Evolutionary conservation across 305 asterid species (phyloP), one percentile per base, ranked within the genome.

Genomic region (Fraxinus paxiana): DNA sequence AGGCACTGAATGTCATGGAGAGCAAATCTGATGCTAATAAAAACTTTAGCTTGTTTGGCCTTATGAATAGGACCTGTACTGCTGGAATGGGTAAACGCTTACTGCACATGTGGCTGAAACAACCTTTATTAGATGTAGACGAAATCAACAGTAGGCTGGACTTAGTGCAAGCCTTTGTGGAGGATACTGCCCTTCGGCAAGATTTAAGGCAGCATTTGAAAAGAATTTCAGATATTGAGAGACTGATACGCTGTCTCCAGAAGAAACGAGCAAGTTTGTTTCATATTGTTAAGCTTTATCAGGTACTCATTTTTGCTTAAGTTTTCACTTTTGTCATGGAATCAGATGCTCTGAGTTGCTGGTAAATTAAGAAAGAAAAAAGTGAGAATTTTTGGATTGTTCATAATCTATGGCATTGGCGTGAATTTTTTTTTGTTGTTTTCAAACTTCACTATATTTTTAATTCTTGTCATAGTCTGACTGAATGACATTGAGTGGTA

Each of bases 11-110:
- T 87, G 97, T 96, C 84, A 89, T 96, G 97, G 99, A 96, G 90
- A 96, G 97, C 90, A 96, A 94, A 89, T 85, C 97, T 13, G 99
- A 96, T 88, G 97, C 99, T 67, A 96, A 96, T 87, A 96, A 91
- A 87, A 96, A 88, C 83, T 96, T 96, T 82, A 96, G 99, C 89
- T 85, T 96, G 88, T 96, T 92, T 86, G 98, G 99, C 85, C 96
- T 96, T 75, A 87, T 96, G 91, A 96, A 92, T 87, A 88, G 97
- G 88, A 92, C 99, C 75, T 96, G 99, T 75, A 96, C 98, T 9
- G 97, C 97, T 73, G 99, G 99, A 84, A 92, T 96, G 99, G 99
- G 99, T 75, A 94, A 92, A 87, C 92, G 99, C 20, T 84, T 96
- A 71, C 89, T 96, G 83, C 97, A 94, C 83, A 92, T 87, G 92